Evolutionary conservation across 2,329 filamentous ascomycete genomes (phyloP).

Genomic region (Huntiella moniliformis): DNA sequence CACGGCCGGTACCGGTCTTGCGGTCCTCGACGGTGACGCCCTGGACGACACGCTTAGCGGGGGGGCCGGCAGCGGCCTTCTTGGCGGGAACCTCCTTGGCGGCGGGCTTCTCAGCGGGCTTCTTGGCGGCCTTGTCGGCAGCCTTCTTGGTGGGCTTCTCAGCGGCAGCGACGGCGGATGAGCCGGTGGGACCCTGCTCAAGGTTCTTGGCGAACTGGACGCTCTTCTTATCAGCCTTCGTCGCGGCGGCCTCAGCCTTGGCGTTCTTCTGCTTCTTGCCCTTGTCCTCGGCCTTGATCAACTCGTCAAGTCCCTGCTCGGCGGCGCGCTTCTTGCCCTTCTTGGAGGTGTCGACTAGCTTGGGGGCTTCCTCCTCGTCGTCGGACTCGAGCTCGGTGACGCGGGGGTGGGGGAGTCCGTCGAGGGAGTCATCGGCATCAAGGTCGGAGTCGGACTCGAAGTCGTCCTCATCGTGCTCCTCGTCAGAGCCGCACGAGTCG

Average conservation of each 20-base stretch:
- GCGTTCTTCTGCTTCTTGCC: constrained; percentile 99
- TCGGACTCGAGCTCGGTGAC: constrained; percentile 67
- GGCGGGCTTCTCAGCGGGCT: constrained; percentile 55
- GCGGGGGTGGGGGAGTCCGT: constrained; percentile 60
- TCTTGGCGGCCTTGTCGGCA: constrained; percentile 94
- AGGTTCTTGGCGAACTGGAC: constrained; percentile 98
- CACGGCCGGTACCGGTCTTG: constrained; percentile 69
- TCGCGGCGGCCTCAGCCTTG: constrained; percentile 50
- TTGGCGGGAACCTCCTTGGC: constrained; percentile 15
- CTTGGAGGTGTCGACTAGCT: constrained; percentile 34
- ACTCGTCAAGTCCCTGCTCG: constrained; percentile 60
- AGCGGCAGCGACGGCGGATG: constrained; percentile 57
- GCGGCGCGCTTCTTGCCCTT: constrained; percentile 86
- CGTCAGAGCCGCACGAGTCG: constrained; percentile 15
- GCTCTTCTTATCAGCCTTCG: constrained; percentile 65
- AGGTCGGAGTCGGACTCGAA: constrained; percentile 41
- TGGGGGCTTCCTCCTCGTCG: constrained; percentile 52
- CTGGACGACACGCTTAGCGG: constrained; percentile 60
- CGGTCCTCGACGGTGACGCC: constrained; percentile 92
- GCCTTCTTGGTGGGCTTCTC: constrained; percentile 70
- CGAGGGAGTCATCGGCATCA: constrained; percentile 58
- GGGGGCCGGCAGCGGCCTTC: constrained; percentile 24
- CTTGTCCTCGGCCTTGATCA: constrained; percentile 63
- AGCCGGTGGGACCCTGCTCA: constrained; percentile 80
- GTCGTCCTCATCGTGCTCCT: constrained; percentile 54